Conservation (phyloP, 352 stramenopile species). For the Phytopythium sindhum region DNA sequence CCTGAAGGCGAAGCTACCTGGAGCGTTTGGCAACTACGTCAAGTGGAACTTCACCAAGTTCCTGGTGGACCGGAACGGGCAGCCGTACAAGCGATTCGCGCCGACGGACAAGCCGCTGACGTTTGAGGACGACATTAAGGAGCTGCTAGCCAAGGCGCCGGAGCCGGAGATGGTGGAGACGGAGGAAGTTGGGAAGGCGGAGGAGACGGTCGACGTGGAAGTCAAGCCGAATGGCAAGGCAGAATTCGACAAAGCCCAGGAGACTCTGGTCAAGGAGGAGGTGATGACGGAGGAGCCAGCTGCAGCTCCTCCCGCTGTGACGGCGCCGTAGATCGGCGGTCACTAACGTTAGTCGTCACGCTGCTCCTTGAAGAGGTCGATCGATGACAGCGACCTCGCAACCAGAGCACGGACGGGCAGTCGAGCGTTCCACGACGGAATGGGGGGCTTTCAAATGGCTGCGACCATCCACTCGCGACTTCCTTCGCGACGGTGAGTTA, state of each 20-base stretch:
- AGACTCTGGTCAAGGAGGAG: conserved; percentile 10
- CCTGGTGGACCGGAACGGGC: conserved; percentile 83
- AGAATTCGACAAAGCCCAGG: conserved; percentile 10
- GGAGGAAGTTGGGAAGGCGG: conserved; percentile 8
- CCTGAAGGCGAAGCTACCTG: conserved; percentile 67
- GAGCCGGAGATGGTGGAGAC: conserved; percentile 23
- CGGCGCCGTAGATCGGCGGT: conserved; percentile 7
- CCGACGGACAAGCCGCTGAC: conserved; percentile 14
- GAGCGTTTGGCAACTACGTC: conserved; percentile 66
- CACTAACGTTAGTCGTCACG: neutral
- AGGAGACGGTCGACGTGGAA: conserved; percentile 5
- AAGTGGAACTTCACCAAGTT: conserved; percentile 92
- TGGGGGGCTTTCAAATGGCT: conserved; percentile 3
- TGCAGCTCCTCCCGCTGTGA: conserved; percentile 18
- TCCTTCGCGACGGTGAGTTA: neutral
- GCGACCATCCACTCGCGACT: conserved; percentile 10
- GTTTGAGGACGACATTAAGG: conserved; percentile 33
- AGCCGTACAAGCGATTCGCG: conserved; percentile 33
- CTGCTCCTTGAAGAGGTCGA: neutral
- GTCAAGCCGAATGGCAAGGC: conserved; percentile 14
- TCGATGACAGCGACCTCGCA: neutral
- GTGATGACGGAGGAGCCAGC: conserved; percentile 10
- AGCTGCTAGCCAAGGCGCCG: conserved; percentile 26
- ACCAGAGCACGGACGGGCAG: conserved; percentile 1
- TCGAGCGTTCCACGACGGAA: conserved; percentile 15